A percentile compares a stretch with the other conserved stretches of the same genome.
Evolutionary conservation across 495 filamentous ascomycete genomes (phyloP).

Genomic region (Lasiosphaeria ovina): DNA sequence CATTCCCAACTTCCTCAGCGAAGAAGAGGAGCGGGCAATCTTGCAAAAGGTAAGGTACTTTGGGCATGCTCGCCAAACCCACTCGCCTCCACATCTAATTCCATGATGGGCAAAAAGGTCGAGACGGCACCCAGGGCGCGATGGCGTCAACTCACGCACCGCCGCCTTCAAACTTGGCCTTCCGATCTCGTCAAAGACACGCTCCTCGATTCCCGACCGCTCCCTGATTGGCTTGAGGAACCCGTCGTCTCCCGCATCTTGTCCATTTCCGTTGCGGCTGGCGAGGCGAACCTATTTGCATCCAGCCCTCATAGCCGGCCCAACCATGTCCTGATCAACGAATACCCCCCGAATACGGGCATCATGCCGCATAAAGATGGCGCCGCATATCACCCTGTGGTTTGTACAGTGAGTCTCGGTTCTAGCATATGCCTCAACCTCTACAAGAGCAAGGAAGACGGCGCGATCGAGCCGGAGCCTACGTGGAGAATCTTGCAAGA

Average conservation of each 20-base stretch:
- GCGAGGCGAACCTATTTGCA: constrained; percentile 56
- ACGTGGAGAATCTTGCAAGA: constrained; percentile 80
- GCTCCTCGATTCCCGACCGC: constrained; percentile 63
- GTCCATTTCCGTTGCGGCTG: constrained; percentile 42
- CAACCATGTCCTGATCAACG: constrained; percentile 93
- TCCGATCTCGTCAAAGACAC: constrained; percentile 71
- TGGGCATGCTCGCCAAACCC: neutral
- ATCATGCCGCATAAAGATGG: constrained; percentile 98
- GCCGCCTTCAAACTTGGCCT: constrained; percentile 88
- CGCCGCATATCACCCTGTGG: constrained; percentile 76
- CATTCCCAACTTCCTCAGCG: constrained; percentile 80
- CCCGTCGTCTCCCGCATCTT: constrained; percentile 70
- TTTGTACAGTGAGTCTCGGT: constrained; percentile 86
- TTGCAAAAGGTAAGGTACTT: constrained; percentile 62
- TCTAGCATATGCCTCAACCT: constrained; percentile 76
- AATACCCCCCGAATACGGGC: constrained; percentile 82
- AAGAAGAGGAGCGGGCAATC: constrained; percentile 69
- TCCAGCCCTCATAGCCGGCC: constrained; percentile 69
- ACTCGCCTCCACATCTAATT: constrained; percentile 20
- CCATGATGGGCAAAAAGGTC: constrained; percentile 35
- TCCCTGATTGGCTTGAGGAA: constrained; percentile 73
- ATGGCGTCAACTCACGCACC: constrained; percentile 82
- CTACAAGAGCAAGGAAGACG: constrained; percentile 60
- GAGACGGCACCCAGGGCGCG: constrained; percentile 64
- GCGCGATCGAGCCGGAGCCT: constrained; percentile 44